Evolutionary conservation across 768 basidiomycete genomes (phyloP).

Genomic region (Gelatoporia subvermispora): DNA sequence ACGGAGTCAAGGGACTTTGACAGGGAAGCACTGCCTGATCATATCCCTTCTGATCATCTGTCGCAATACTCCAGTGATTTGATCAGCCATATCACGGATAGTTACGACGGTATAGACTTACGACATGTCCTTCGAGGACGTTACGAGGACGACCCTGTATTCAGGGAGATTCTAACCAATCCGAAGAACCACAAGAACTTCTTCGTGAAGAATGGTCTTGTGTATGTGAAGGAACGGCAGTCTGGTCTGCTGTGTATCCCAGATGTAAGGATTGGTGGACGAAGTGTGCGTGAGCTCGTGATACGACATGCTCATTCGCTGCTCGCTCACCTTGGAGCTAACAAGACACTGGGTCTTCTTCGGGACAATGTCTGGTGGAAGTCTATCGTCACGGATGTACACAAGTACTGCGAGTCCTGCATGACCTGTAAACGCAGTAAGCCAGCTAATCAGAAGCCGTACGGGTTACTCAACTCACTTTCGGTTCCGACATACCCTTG

Average conservation of each 20-base stretch:
- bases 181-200: slow-evolving; percentile 26
- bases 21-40: too few species aligned
- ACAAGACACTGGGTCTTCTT: slow-evolving; percentile 30
- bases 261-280: slow-evolving; percentile 14
- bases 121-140: slow-evolving; percentile 7
- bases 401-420: slow-evolving; percentile 23
- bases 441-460: slow-evolving; percentile 14
- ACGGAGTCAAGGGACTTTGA: too few species aligned
- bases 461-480: slow-evolving; percentile 27
- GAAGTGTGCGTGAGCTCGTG: slow-evolving; percentile 23
- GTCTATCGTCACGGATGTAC: slow-evolving; percentile 22
- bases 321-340: slow-evolving; percentile 31
- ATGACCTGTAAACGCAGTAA: slow-evolving; percentile 17
- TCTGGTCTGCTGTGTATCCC: slow-evolving; percentile 25
- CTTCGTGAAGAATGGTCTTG: slow-evolving; percentile 14
- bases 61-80: not conserved
- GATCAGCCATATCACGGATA: not conserved
- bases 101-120: slow-evolving; percentile 5
- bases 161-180: slow-evolving; percentile 17
- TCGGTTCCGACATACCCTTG: slow-evolving; percentile 28
- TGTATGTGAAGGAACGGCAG: slow-evolving; percentile 11
- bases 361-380: slow-evolving; percentile 36
- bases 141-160: slow-evolving; percentile 28
- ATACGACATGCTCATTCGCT: slow-evolving; percentile 35
- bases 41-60: too few species aligned